Evolutionary conservation across 1,139 yeast genomes (phyloP), one percentile per base, ranked within the genome.

Genomic region (Torulaspora pretoriensis): DNA sequence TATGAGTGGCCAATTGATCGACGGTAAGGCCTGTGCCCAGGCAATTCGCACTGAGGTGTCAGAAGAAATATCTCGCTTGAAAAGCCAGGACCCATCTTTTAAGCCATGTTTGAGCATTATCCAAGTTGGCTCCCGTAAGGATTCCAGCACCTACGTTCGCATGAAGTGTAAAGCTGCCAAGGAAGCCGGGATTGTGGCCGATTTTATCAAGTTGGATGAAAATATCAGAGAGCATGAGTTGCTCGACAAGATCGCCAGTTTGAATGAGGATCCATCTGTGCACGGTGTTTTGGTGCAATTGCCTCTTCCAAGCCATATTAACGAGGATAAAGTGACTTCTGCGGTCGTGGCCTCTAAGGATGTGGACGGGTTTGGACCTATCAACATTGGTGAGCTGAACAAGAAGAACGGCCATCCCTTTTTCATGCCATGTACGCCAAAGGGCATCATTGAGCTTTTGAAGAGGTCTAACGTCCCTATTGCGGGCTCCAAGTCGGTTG

Each of bases 371-470:
- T 92, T 92, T 61, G 95, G 94, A 42, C 84, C 95, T 38, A 76
- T 68, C 65, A 94, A 92, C 67, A 84, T 87, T 43, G 97, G 97
- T 45, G 97, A 92, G 68, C 76, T 92, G 56, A 81, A 90, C 60
- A 90, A 90, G 70, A 83, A 83, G 57, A 86, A 87, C 46, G 98
- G 98, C 42, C 67, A 75, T 30, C 98, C 98, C 17, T 66, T 70
- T 50, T 92, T 87, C 67, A 73, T 86, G 57, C 98, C 99, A 28
- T 92, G 98, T 69, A 92, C 99, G 35, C 98, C 99, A 45, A 81
- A 87, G 71, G 99, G 98, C 35, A 82, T 90, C 61, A 80, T 92
- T 72, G 83, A 80, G 57, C 74, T 92, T 56, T 75, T 92, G 58
- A 70, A 79, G 50, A 73, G 77, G 54, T 71, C 86, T 40, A 74